Base-by-base conservation (phyloP, 345 rosid genomes). In the Ricinus communis region DNA sequence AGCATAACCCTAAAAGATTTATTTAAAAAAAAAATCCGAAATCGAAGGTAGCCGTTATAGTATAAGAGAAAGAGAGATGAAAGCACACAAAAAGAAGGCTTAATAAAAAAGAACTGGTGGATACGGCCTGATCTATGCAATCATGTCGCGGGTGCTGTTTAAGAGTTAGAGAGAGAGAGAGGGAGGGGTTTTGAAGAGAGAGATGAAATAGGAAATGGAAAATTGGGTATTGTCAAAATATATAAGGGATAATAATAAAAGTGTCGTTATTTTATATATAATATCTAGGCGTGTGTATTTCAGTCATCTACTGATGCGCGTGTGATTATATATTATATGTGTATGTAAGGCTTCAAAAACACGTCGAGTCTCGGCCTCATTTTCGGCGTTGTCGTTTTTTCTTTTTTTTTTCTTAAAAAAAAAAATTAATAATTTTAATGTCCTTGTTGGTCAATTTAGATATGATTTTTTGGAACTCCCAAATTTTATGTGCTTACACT, bases 71-170 rank as follows among this genome's bases (percentile, higher is more conserved):
- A 18, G 30, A 33, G 62, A 28, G 49, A 68, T 30, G 18, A n/a
- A 60, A 46, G 50, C 31, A 74, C 43, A 56, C 46, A 25, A 27
- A 49, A 65, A 72, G n/a, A n/a, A n/a, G n/a, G n/a, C n/a, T n/a
- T n/a, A n/a, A n/a, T n/a, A n/a, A n/a, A n/a, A n/a, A n/a, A n/a
- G n/a, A n/a, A n/a, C n/a, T 36, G 45, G 73, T 36, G 64, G 49
- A 36, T 38, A 53, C 13, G 49, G 49, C 68, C 69, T 71, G 79
- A 79, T 82, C 82, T 77, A 58, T 8, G 54, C 66, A 79, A 73
- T 64, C 77, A 74, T 54, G 68, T 43, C 16, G 68, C 2, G 9
- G 22, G 33, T 43, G 36, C 45, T 13, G 28, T 14, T 19, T 36
- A 41, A 41, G 46, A 31, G 72, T 18, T 31, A 63, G n/a, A n/a